Percentiles rank a stretch among this genome's conserved stretches.
These are phyloP conservation scores for Glarea lozoyensis DNA, from an alignment of 495 filamentous ascomycete species.

Conservation along the genomic window DNA sequence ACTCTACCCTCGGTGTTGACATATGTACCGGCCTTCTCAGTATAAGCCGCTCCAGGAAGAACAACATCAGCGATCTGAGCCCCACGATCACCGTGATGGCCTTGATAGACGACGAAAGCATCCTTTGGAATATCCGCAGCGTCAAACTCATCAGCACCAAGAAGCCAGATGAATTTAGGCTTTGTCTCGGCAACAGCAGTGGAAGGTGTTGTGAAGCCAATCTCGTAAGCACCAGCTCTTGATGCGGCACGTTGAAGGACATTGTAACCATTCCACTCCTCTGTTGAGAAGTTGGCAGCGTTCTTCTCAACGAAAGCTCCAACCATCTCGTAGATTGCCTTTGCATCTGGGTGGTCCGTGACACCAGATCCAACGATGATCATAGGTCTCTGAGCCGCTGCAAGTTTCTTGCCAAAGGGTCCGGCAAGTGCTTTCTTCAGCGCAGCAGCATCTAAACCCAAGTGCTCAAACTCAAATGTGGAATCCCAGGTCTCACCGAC, in stretches of 20 bases:
- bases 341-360: conserved; percentile 80
- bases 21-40: conserved; percentile 94
- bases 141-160: conserved; percentile 86
- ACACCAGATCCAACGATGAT: conserved; percentile 89
- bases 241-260: conserved; percentile 90
- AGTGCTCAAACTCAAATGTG: conserved; percentile 87
- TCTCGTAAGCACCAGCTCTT: conserved; percentile 83
- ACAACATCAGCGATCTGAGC: conserved; percentile 90
- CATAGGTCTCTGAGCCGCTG: conserved; percentile 84
- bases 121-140: conserved; percentile 79
- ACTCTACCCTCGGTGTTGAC: conserved; percentile 96
- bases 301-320: conserved; percentile 90
- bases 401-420: conserved; percentile 82
- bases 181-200: conserved; percentile 65
- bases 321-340: conserved; percentile 84
- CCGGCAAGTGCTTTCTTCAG: conserved; percentile 82
- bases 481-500: conserved; percentile 86
- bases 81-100: conserved; percentile 91
- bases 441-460: conserved; percentile 66
- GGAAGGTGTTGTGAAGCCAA: conserved; percentile 84
- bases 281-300: conserved; percentile 72
- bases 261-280: conserved; percentile 96
- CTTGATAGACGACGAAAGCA: conserved; percentile 95
- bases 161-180: conserved; percentile 93
- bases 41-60: conserved; percentile 89